Base-by-base conservation (phyloP, 2,329 filamentous ascomycete genomes). In the Fusarium papillatum region DNA sequence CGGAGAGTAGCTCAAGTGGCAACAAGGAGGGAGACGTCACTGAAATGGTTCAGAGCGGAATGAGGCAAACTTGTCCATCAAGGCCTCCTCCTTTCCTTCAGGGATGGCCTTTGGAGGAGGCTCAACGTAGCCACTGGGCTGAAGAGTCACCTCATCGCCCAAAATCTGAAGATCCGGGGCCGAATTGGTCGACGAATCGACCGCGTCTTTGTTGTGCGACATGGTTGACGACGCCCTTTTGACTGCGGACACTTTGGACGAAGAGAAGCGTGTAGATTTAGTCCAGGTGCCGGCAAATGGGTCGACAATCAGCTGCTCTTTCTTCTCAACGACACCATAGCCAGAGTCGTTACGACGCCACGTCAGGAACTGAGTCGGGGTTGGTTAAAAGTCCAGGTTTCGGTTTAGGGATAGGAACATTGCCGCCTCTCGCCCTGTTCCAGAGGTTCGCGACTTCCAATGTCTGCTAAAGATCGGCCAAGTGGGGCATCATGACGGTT, bases 41-140 rank as follows among this genome's bases (percentile, higher is more conserved):
- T 92, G 90, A 19, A 93, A 84, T 36, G 92, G 92, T 74, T 92
- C 90, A 48, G 90, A 88, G 69, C 96, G 93, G 83, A 98, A 98
- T 57, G 95, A 94, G 61, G 95, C 94, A 89, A 97, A 97, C 81
- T 96, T 92, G 83, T 93, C 92, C 86, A 96, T 92, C 77, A 96
- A 86, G 24, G 92, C 92, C 81, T 93, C 90, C 78, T 95, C 94
- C 72, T 90, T 90, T 53, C 79, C 84, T 64, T 88, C 91, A 53
- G 86, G 87, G 73, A 87, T 81, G 71, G 87, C 63, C 38, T 74
- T 80, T 26, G 67, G 50, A 22, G 76, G 75, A 16, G 88, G 86
- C 81, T 91, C 90, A 69, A 93, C 87, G 80, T 90, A 94, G 71
- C 93, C 93, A 76, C 92, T 92, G 11, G 94, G 94, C 81, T 95